Evolutionary conservation across 202 grass and related monocot species (phyloP), one percentile per base, ranked within the genome.

Genomic region (Zoysia matrella): DNA sequence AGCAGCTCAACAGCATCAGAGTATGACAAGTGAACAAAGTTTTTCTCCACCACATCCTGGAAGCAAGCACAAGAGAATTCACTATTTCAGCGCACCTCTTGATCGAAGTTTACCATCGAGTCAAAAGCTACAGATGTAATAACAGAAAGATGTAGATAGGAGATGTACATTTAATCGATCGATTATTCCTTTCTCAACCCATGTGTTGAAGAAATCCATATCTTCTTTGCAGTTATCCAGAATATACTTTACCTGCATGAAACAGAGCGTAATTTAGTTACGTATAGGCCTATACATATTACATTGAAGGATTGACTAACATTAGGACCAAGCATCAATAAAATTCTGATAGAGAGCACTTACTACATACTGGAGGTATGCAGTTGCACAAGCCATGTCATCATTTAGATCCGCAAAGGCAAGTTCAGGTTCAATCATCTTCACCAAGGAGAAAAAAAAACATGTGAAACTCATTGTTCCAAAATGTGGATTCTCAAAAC

Each of bases 321-420:
- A 43, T 56, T 60, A 84, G 4, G 84, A n/a, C 44, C 83, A 22
- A 73, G 47, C 60, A 83, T 82, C 5, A 76, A 87, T 52, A 15
- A 77, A 73, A 76, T 69, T 72, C 69, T 70, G 56, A 73, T 79
- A 67, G 57, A 90, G 82, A 80, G 80, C 79, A 98, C 96, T 79
- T 98, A 98, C 96, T 92, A 98, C 96, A 88, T 98, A 98, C 96
- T 95, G 96, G 89, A 98, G 96, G 90, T 98, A 98, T 73, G 90
- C 89, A 98, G 92, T 98, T 51, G 96, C 92, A 89, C 96, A 98
- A 74, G 92, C 96, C 96, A 98, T 98, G 85, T 95, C 96, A 90
- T 98, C 96, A 62, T 95, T 98, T 68, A 98, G 84, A 90, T 98
- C 96, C 43, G 92, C 96, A 79, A 98, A 98, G 69, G 96, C 96